Conservation (phyloP, 108 stramenopile species). For the Tribonema minus region DNA sequence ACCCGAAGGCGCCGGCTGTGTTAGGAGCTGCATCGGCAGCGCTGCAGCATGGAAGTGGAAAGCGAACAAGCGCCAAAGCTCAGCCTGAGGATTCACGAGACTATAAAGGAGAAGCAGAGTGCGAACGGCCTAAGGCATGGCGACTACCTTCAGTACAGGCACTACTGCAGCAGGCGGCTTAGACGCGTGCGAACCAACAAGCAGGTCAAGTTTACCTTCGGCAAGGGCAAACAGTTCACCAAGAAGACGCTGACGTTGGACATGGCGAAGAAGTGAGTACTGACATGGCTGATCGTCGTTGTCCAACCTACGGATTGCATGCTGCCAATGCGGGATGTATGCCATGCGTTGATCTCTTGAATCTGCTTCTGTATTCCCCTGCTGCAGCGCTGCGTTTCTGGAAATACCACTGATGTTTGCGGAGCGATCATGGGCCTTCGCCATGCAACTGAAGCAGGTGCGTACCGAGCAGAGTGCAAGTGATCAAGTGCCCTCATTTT, state of each 20-base stretch:
- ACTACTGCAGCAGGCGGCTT: constrained; percentile 38
- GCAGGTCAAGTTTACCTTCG: constrained; percentile 37
- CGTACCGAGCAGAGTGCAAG: no score
- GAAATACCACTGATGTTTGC: constrained; percentile 38
- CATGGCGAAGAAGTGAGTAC: background rate
- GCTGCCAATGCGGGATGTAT: background rate
- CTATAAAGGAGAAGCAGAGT: constrained; percentile 28
- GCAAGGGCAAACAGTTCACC: constrained; percentile 37
- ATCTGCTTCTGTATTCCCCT: background rate
- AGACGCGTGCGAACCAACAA: constrained; percentile 27
- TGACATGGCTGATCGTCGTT: background rate
- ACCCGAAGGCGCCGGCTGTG: no score
- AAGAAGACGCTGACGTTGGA: background rate
- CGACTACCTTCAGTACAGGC: constrained; percentile 39
- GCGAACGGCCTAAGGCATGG: constrained; percentile 30
- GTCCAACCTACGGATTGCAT: background rate
- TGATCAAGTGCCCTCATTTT: no score
- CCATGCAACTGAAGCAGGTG: constrained; percentile 33
- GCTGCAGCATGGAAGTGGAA: no score
- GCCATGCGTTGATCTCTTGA: background rate
- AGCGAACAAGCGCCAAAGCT: no score
- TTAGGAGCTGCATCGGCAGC: no score
- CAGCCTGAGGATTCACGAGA: no score
- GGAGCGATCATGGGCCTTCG: constrained; percentile 33
- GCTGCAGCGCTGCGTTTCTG: background rate